Percentiles rank a stretch among this genome's conserved stretches.
Conservation (phyloP, 2,329 filamentous ascomycete genomes). For the Ophiostoma fasciatum region DNA sequence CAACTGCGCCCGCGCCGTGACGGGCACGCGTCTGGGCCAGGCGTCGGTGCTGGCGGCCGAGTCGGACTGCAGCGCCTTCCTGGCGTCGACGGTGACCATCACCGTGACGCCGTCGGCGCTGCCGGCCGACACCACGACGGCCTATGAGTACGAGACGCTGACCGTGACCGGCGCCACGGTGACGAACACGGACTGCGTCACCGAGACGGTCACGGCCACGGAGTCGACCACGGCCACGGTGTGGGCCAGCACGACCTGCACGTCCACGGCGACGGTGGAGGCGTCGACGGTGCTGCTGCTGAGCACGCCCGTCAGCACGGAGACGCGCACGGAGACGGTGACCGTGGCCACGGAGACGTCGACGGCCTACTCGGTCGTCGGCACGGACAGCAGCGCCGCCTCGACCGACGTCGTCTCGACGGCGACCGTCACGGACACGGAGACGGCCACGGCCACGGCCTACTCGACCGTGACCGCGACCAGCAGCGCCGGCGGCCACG, state of each 20-base stretch:
- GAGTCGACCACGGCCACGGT: too few species aligned
- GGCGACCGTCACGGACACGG: not conserved
- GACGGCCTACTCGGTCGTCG: not conserved
- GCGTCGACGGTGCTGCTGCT: not conserved
- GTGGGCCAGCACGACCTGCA: too few species aligned
- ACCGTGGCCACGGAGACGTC: not conserved
- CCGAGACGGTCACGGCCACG: conserved; percentile 1
- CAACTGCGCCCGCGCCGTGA: conserved; percentile 10
- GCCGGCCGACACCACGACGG: too few species aligned
- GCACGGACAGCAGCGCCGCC: not conserved
- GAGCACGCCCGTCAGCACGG: not conserved
- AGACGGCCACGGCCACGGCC: not conserved
- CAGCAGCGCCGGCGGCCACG: not conserved
- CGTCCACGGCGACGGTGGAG: too few species aligned
- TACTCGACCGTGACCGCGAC: too few species aligned
- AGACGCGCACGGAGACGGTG: not conserved
- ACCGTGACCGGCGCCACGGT: not conserved
- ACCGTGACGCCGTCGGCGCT: conserved; percentile 2
- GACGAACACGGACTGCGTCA: too few species aligned
- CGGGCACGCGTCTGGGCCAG: conserved; percentile 1
- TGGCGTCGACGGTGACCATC: too few species aligned
- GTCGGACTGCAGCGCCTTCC: conserved; percentile 9
- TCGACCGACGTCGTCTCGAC: not conserved
- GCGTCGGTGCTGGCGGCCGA: not conserved
- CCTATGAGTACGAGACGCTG: not conserved